These are phyloP conservation scores for Fusarium decemcellulare DNA, from an alignment of 2,329 filamentous ascomycete genomes.

Conservation along the genomic window DNA sequence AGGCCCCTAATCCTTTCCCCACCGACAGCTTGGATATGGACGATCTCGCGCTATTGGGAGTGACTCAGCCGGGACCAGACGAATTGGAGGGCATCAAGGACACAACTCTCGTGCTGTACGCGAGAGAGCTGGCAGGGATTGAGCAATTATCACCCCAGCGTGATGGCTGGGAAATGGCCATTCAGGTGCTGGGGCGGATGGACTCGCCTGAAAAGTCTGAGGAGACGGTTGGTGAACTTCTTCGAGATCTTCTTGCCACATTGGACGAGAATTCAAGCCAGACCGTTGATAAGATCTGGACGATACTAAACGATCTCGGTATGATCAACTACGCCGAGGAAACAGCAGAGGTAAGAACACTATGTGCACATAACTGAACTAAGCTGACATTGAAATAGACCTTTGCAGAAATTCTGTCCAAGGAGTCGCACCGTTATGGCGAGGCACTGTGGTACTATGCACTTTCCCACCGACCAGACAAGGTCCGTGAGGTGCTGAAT, in stretches of 20 bases:
- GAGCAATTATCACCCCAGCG: constrained; percentile 63
- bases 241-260: constrained; percentile 74
- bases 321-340: constrained; percentile 84
- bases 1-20: constrained; percentile 60
- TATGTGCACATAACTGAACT: neutral
- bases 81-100: constrained; percentile 81
- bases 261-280: constrained; percentile 76
- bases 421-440: constrained; percentile 83
- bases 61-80: constrained; percentile 71
- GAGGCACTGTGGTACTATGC: constrained; percentile 93
- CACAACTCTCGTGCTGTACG: constrained; percentile 82
- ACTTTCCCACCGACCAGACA: constrained; percentile 81
- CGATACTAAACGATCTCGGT: constrained; percentile 82
- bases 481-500: constrained; percentile 88
- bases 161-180: constrained; percentile 91
- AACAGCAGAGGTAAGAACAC: constrained; percentile 80
- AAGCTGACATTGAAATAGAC: constrained; percentile 67
- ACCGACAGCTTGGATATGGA: constrained; percentile 83
- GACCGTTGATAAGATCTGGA: constrained; percentile 86
- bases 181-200: constrained; percentile 86
- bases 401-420: constrained; percentile 84
- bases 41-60: constrained; percentile 85
- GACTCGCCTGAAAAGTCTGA: constrained; percentile 80
- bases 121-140: constrained; percentile 74
- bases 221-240: constrained; percentile 79